Evolutionary conservation across 2,329 filamentous ascomycete genomes (phyloP), one percentile per base, ranked within the genome.

Genomic region (Sporothrix phasma): DNA sequence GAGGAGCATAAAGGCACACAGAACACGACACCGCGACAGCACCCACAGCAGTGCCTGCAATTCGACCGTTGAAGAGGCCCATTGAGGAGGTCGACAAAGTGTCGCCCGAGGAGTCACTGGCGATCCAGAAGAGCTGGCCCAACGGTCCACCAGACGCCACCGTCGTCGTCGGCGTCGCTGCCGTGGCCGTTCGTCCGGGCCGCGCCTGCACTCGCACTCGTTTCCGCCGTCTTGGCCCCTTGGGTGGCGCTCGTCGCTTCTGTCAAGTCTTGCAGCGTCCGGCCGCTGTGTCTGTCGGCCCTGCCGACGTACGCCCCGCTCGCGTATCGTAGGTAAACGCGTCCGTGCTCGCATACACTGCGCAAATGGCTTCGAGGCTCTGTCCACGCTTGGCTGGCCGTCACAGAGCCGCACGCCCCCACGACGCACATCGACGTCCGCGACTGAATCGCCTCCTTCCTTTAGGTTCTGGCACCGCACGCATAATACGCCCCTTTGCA

Each of bases 41-140:
- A 22, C 66, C 66, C 11, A 67, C 46, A n/a, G 66, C 66, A 24
- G 65, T 66, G 58, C 66, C 65, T 5, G 47, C 65, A 51, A 67
- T 67, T 22, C 63, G 63, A 34, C 67, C 67, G 17, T 62, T 66
- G 56, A 66, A 62, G 37, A 69, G 64, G n/a, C 26, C 41, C 2
- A 13, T 6, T 22, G 63, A 59, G 54, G 62, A 46, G n/a, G 63
- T 53, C 37, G 62, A 46, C 1, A 59, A 54, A 3, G 51, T 39
- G 7, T 61, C 37, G n/a, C 22, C 45, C 17, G 46, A 43, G 1
- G 47, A 39, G 19, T 45, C 41, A 17, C 61, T 29, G 61, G 64
- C 2, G 61, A 61, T 17, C 61, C 53, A 5, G 49, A 62, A 31
- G 37, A 13, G 11, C 60, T 34, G 10, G 11, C 15, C n/a, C n/a